Percentiles rank a stretch among this genome's conserved stretches.
phyloP scores from a whole-genome alignment of 202 grass and related monocot species.

The Brachypodium distachyon region DNA sequence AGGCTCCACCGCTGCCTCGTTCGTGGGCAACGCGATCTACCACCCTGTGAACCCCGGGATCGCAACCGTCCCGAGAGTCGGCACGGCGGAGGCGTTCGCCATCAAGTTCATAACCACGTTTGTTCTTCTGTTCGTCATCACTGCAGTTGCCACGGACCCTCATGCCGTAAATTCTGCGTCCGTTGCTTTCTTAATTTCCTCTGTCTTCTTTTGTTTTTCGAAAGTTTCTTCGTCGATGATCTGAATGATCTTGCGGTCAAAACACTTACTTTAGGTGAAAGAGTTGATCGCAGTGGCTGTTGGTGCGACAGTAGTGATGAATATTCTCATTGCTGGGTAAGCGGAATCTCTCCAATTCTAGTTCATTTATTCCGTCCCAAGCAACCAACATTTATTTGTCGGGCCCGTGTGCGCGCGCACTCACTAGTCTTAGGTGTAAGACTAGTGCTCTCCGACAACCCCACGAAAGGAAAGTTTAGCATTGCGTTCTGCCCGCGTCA shows the following conservation, averaged over 20 bases:
- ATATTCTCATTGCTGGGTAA: neutral
- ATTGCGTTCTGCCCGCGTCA: too few relatives aligned
- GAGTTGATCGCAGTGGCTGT: conserved; percentile 29
- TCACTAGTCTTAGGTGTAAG: too few relatives aligned
- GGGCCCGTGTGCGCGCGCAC: too few relatives aligned
- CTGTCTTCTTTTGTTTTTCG: neutral
- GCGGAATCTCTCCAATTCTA: neutral
- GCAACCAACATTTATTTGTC: too few relatives aligned
- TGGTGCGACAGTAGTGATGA: conserved; percentile 21
- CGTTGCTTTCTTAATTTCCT: neutral
- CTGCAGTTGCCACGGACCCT: conserved; percentile 18
- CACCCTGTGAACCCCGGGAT: conserved; percentile 8
- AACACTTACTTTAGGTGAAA: neutral
- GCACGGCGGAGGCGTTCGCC: conserved; percentile 3
- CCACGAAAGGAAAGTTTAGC: too few relatives aligned
- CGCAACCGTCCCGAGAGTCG: conserved; percentile 18
- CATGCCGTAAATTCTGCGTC: conserved; percentile 15
- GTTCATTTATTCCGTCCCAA: neutral
- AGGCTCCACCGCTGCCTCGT: conserved; percentile 15
- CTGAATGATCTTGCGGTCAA: neutral
- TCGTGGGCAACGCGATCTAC: conserved; percentile 16
- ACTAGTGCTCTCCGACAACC: too few relatives aligned
- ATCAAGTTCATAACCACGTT: conserved; percentile 48
- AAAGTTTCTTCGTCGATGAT: neutral
- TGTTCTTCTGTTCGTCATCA: conserved; percentile 37